Conservation (phyloP, 2,329 filamentous ascomycete species). For the Aspergillus novoparasiticus region DNA sequence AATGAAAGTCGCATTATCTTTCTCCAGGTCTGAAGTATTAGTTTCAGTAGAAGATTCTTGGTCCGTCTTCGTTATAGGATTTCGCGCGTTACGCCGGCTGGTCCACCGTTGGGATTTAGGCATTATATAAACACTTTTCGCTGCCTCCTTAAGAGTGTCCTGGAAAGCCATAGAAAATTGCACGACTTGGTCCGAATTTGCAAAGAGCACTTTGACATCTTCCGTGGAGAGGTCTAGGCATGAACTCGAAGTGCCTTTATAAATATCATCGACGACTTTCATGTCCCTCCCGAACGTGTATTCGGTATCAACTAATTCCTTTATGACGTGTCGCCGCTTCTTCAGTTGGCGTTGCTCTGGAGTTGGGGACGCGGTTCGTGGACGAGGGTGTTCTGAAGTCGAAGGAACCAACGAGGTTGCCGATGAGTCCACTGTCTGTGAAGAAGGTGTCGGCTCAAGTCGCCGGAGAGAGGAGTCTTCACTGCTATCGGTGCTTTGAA, state of each 20-base stretch:
- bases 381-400: slow-evolving; percentile 27
- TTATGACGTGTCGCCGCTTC: slow-evolving; percentile 81
- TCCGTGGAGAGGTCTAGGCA: slow-evolving; percentile 77
- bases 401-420: slow-evolving; percentile 40
- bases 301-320: slow-evolving; percentile 92
- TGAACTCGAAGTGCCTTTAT: slow-evolving; percentile 86
- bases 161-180: slow-evolving; percentile 81
- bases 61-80: slow-evolving; percentile 34
- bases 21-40: slow-evolving; percentile 52
- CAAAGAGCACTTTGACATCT: slow-evolving; percentile 87
- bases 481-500: slow-evolving; percentile 36
- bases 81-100: slow-evolving; percentile 52
- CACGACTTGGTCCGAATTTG: slow-evolving; percentile 89
- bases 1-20: slow-evolving; percentile 60
- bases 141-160: slow-evolving; percentile 76
- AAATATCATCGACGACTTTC: slow-evolving; percentile 97
- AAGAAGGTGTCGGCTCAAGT: slow-evolving; percentile 31
- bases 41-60: slow-evolving; percentile 28
- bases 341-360: slow-evolving; percentile 61
- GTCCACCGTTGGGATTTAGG: slow-evolving; percentile 57
- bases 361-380: slow-evolving; percentile 33
- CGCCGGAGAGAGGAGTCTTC: slow-evolving; percentile 41
- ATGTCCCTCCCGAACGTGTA: slow-evolving; percentile 89
- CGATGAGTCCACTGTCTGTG: slow-evolving; percentile 38
- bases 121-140: slow-evolving; percentile 76